These are phyloP conservation scores for Nicotiana otophora DNA, from an alignment of 257 asterid species.

Conservation along the genomic window DNA sequence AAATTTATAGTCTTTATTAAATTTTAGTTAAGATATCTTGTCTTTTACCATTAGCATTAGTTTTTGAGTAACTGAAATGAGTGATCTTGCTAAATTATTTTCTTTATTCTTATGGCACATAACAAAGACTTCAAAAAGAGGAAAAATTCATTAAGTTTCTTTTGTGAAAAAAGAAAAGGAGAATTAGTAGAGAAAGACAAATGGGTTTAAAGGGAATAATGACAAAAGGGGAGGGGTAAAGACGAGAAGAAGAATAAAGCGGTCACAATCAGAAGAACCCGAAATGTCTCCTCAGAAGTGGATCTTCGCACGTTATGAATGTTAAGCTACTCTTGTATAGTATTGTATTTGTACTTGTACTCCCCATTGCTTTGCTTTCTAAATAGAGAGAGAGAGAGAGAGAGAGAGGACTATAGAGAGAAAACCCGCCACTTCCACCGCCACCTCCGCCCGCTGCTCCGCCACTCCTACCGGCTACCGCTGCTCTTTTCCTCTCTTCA, in stretches of 20 bases:
- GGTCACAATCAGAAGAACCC: slow-evolving; percentile 46
- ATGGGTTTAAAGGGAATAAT: neutral
- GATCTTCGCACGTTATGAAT: slow-evolving; percentile 90
- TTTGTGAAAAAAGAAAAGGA: neutral
- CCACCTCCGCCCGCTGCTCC: neutral
- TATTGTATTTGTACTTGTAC: neutral
- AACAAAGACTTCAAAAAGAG: neutral
- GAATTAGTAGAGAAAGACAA: neutral
- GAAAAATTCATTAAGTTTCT: neutral
- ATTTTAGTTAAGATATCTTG: too few relatives aligned
- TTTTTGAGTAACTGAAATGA: too few relatives aligned
- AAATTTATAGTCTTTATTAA: too few relatives aligned
- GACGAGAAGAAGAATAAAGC: slow-evolving; percentile 12
- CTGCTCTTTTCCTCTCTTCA: neutral
- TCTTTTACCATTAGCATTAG: too few relatives aligned
- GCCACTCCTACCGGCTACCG: neutral
- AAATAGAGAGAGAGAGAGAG: neutral
- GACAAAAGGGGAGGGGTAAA: slow-evolving; percentile 1
- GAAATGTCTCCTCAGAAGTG: slow-evolving; percentile 80
- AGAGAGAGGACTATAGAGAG: neutral
- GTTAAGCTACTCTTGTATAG: slow-evolving; percentile 27
- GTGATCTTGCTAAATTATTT: too few relatives aligned
- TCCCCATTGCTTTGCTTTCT: neutral
- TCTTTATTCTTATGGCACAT: too few relatives aligned
- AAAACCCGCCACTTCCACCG: slow-evolving; percentile 6